Conservation (phyloP, 2,329 filamentous ascomycete genomes). For the Aspergillus brasiliensis region DNA sequence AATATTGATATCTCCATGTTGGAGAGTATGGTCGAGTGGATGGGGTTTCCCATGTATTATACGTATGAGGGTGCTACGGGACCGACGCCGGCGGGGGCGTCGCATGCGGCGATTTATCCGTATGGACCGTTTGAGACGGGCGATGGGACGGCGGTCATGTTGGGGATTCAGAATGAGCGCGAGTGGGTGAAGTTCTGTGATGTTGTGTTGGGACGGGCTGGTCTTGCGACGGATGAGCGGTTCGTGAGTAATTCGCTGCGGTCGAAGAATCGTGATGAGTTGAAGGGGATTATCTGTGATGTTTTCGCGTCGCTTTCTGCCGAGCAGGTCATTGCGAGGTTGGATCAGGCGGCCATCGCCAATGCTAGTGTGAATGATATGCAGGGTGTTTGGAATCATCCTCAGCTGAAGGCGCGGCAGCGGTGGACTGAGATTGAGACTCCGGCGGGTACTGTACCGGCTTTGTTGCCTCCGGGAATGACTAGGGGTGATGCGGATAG, state of each 20-base stretch:
- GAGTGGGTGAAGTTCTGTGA: constrained; percentile 57
- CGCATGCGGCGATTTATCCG: constrained; percentile 59
- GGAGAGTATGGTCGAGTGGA: constrained; percentile 62
- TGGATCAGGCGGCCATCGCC: constrained; percentile 55
- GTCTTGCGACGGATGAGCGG: constrained; percentile 48
- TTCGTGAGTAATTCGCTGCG: constrained; percentile 53
- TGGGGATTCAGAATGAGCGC: constrained; percentile 61
- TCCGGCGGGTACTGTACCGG: constrained; percentile 49
- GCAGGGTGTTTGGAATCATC: constrained; percentile 57
- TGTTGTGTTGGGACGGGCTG: constrained; percentile 48
- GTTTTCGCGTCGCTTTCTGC: constrained; percentile 45
- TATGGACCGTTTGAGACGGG: constrained; percentile 59
- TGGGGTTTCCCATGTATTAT: constrained; percentile 60
- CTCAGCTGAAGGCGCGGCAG: constrained; percentile 53
- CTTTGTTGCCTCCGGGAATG: constrained; percentile 55
- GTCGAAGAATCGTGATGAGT: constrained; percentile 49
- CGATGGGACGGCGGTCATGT: constrained; percentile 54
- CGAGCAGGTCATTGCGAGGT: constrained; percentile 43
- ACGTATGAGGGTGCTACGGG: constrained; percentile 49
- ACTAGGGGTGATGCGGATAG: constrained; percentile 26
- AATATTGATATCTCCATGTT: constrained; percentile 61
- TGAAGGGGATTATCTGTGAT: constrained; percentile 50
- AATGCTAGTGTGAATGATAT: constrained; percentile 60
- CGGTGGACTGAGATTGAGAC: constrained; percentile 57
- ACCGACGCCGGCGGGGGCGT: constrained; percentile 52